Evolutionary conservation across 495 filamentous ascomycete genomes (phyloP), one percentile per base, ranked within the genome.

Genomic region (Trichoderma erinaceum): DNA sequence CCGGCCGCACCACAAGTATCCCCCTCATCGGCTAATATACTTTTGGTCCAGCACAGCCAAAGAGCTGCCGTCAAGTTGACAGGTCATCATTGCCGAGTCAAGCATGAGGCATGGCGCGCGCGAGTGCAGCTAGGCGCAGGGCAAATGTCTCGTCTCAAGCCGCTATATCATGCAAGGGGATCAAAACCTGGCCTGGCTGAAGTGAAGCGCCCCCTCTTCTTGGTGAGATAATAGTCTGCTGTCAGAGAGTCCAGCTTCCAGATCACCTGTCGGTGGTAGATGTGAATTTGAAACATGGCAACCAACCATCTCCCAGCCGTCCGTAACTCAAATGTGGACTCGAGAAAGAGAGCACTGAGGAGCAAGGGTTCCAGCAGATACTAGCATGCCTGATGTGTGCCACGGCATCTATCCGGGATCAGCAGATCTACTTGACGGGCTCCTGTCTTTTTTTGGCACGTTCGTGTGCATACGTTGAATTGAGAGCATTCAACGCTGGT

Each of bases 21-120:
- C 29, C 56, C 29, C 23, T 25, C 27, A 12, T 61, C 27, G 25
- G 56, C 56, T 61, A 61, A 61, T 61, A 61, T 61, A 32, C 56
- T 27, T 27, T 61, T 61, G 27, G 25, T 61, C 56, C 56, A 61
- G 5, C 27, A 18, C 56, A 61, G 23, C 35, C 27, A 32, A 32
- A 58, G 50, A 21, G 7, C 11, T 58, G 21, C 21, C 50, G 50
- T 27, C n/a, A 25, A 61, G 4, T 32, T 61, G 56, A 61, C 56
- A 61, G 27, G 56, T 61, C 56, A 61, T 61, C 56, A 61, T 61
- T 25, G 50, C 21, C 27, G 27, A 25, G 35, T 38, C 35, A 38
- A 38, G 35, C 35, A 38, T 5, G 8, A 38, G 35, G 35, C 35
- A 38, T 38, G 35, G 35, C 35, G 35, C 35, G 35, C 35, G n/a